Base-by-base conservation (phyloP, 2,329 filamentous ascomycete species). In the Fusarium pilosicola region DNA sequence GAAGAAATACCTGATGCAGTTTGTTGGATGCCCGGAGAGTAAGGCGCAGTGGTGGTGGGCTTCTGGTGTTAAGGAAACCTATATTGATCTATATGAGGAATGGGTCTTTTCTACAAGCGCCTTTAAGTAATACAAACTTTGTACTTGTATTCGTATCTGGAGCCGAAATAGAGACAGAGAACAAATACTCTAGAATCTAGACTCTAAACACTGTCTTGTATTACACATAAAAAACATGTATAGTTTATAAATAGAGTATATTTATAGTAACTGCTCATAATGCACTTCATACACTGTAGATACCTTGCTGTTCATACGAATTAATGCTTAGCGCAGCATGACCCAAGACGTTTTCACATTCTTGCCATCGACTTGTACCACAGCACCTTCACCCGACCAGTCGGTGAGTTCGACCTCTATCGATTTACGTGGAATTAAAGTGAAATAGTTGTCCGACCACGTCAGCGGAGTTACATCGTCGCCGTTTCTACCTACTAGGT, bases 91-190 rank as follows among this genome's bases (percentile, higher is more conserved):
- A 0, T 30, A n/a, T 17, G 14, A 30, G 6, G 20, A 30, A 30
- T 49, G 28, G 46, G 10, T 12, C 1, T 0, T 0, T 22, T 2
- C 14, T n/a, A n/a, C n/a, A n/a, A n/a, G n/a, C n/a, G n/a, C n/a
- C 20, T 48, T 26, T 48, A n/a, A 12, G 6, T 49, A 17, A n/a
- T 10, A 12, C 3, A 48, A 2, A 1, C 7, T 0, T 22, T 7
- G 13, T 20, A 15, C 7, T 22, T 22, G 4, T 3, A 2, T 11
- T 5, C 3, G 13, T 22, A 7, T 46, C 12, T 14, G 5, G 12
- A 20, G 5, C 7, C 1, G 7, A 11, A 44, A 9, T 2, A 22
- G 1, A 28, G 13, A 14, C 5, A 9, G 44, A 46, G 6, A 9
- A 14, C 0, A 9, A 1, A 4, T 45, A 20, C 10, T 1, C 12